Evolutionary conservation across 2,329 filamentous ascomycete genomes (phyloP), one percentile per base, ranked within the genome.

Genomic region (Colletotrichum sp.): DNA sequence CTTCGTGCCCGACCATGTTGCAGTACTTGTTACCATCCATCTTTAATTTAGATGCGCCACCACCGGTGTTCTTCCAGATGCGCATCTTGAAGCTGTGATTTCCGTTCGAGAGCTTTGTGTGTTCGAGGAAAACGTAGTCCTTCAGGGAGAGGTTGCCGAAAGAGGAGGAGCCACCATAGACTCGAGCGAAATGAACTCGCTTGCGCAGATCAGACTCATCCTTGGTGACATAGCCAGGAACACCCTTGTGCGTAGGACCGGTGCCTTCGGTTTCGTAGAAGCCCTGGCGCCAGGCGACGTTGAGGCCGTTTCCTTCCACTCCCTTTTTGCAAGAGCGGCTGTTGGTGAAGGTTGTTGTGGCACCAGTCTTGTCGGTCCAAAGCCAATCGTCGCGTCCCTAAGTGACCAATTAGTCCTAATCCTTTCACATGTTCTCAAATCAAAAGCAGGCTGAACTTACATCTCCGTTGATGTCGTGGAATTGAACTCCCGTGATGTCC

Each of bases 291-390:
- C 80, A 78, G 7, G 75, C 77, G 0, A 80, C 78, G 25, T 79
- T 78, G 15, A 81, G 75, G 11, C 79, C 81, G 34, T 82, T 68
- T 77, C 79, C 62, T 80, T 79, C 29, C 79, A 61, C 7, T 76
- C 34, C 59, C 29, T 34, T 30, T 22, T 30, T 62, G 59, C 44
- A 52, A 52, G 44, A 52, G 12, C 44, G 44, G 2, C n/a, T 52
- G 67, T 82, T 83, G 34, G 79, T 82, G 67, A 73, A 80, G 1
- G 78, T 80, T 2, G 68, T 74, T 0, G 78, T 79, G 4, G 25
- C 32, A 16, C 81, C 81, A 7, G 62, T 65, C 5, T 77, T 70
- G 19, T 63, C 70, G 9, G 82, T 69, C 78, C 77, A 81, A 15
- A 82, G 59, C 77, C 77, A 82, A 39, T 82, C 82, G 11, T 77